phyloP scores from a whole-genome alignment of 2,329 filamentous ascomycete genomes.

The Trichoderma harzianum region DNA sequence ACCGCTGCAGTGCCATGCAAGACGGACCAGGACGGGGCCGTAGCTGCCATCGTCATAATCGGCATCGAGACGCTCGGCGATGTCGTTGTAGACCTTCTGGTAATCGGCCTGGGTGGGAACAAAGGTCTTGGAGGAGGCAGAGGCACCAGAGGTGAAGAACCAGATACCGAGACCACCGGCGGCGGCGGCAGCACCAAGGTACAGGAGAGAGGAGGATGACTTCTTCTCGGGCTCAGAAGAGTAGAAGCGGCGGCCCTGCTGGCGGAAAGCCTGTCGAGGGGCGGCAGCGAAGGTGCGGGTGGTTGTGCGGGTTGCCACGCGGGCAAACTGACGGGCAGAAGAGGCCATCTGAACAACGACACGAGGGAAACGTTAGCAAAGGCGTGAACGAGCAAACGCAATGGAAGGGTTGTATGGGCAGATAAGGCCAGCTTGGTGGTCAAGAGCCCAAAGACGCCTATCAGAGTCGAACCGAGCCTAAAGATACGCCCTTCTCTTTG shows the following conservation, averaged over 20 bases:
- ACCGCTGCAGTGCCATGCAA: constrained; percentile 92
- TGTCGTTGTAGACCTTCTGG: constrained; percentile 89
- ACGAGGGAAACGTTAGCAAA: constrained; percentile 10
- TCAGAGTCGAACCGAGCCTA: neutral
- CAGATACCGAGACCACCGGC: constrained; percentile 64
- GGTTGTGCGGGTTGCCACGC: constrained; percentile 57
- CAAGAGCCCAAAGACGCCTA: neutral
- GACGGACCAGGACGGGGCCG: constrained; percentile 82
- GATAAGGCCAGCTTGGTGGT: neutral
- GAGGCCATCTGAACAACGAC: constrained; percentile 32
- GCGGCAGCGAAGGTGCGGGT: constrained; percentile 56
- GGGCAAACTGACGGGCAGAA: constrained; percentile 53
- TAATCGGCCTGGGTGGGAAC: constrained; percentile 81
- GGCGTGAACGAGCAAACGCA: neutral
- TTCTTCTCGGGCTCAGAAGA: constrained; percentile 63
- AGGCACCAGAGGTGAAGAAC: constrained; percentile 56
- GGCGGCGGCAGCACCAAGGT: constrained; percentile 56
- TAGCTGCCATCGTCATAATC: constrained; percentile 98
- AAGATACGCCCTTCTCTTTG: neutral
- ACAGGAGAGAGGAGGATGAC: constrained; percentile 49
- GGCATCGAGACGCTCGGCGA: constrained; percentile 77
- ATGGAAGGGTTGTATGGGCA: neutral
- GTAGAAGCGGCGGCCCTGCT: constrained; percentile 74
- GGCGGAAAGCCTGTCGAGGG: constrained; percentile 67
- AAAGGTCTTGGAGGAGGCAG: constrained; percentile 57